These are phyloP conservation scores for Camellia granthamiana DNA, from an alignment of 148 eudicot species.

Conservation along the genomic window DNA sequence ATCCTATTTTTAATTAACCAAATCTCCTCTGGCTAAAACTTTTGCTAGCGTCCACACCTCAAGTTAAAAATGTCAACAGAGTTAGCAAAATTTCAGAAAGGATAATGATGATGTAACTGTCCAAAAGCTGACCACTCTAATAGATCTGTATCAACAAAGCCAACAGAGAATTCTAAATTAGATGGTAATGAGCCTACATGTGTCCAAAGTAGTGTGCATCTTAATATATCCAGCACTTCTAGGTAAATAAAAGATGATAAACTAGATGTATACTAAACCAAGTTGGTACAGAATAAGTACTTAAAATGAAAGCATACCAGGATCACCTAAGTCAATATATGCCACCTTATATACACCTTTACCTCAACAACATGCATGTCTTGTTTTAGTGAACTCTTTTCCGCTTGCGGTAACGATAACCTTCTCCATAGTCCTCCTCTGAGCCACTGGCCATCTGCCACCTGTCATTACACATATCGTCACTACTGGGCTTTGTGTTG, in stretches of 20 bases:
- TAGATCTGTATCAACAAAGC: constrained; percentile 48
- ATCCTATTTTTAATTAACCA: constrained; percentile 7
- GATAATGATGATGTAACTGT: constrained; percentile 35
- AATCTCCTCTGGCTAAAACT: constrained; percentile 26
- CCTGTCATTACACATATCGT: constrained; percentile 26
- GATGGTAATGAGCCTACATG: constrained; percentile 26
- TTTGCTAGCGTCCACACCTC: constrained; percentile 46
- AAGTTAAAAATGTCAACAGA: constrained; percentile 42
- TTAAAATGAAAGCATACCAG: constrained; percentile 24
- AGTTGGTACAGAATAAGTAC: constrained; percentile 20
- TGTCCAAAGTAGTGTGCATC: constrained; percentile 24
- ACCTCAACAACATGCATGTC: constrained; percentile 32
- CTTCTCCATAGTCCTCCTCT: constrained; percentile 36
- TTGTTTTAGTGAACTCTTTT: constrained; percentile 42
- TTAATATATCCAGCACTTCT: constrained; percentile 16
- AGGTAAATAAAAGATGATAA: not conserved
- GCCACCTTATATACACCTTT: constrained; percentile 42
- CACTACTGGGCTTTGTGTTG: constrained; percentile 21
- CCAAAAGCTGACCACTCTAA: constrained; percentile 37
- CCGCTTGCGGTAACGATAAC: constrained; percentile 37
- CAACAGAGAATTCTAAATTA: constrained; percentile 28
- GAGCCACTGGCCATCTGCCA: constrained; percentile 33
- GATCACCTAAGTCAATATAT: constrained; percentile 18
- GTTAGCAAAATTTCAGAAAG: constrained; percentile 38
- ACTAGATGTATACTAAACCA: constrained; percentile 16